Evolutionary conservation across 2,329 filamentous ascomycete species (phyloP), one percentile per base, ranked within the genome.

Genomic region (Cladosporium velox): DNA sequence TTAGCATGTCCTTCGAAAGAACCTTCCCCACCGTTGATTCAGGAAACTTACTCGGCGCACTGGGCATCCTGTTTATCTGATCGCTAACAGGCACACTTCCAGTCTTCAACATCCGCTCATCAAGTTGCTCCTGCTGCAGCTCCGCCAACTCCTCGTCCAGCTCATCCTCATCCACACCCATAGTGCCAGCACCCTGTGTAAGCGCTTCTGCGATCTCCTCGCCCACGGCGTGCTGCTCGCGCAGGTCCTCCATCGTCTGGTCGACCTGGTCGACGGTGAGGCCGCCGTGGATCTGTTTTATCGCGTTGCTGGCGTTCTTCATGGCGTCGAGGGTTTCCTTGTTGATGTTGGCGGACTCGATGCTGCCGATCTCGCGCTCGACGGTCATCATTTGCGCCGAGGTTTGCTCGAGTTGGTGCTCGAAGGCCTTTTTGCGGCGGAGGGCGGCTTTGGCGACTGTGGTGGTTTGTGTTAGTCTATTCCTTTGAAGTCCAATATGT

Each of bases 261-360:
- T 98, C 94, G 69, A 99, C 94, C 81, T 96, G 95, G 74, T 97
- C 93, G 70, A 95, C 91, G 59, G 92, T 97, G 71, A 98, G 87
- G 70, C 91, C 91, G 73, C 89, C 90, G 78, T 98, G 93, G 73
- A 99, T 99, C 70, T 90, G 84, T 83, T 93, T 90, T 93, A 99
- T 98, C 41, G 94, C 95, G 68, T 88, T 83, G 70, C 91, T 89
- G 12, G 95, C 94, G 77, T 90, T 90, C 86, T 96, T 90, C 93
- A 99, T 97, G 8, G 93, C 94, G 72, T 90, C 87, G 70, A 98
- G 84, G 14, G 95, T 99, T 84, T 97, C 93, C 81, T 94, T 90
- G 85, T 99, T 99, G 84, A 99, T 97, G 79, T 98, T 99, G 68
- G 95, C 95, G 58, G 93, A 92, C 81, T 99, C 95, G 83, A 99